phyloP scores from a whole-genome alignment of 768 basidiomycete species.

The Candolleomyces aberdarensis region DNA sequence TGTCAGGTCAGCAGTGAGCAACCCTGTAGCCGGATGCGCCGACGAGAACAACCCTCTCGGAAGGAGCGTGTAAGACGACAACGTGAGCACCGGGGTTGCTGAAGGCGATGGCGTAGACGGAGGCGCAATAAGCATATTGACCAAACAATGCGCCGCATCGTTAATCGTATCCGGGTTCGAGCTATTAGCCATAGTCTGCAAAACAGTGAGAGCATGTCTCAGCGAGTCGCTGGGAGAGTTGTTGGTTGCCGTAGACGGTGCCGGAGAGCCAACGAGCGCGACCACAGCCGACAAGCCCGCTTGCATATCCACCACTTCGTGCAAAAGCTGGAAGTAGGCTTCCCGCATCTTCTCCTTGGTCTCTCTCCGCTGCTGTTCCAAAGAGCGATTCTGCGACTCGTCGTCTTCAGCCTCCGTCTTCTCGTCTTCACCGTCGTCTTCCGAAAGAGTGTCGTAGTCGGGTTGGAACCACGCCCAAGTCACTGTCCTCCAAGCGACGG shows the following conservation, averaged over 20 bases:
- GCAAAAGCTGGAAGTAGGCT: constrained; percentile 47
- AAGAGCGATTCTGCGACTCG: not conserved
- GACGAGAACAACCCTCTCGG: constrained; percentile 52
- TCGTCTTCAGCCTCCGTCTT: constrained; percentile 2
- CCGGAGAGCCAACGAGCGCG: constrained; percentile 38
- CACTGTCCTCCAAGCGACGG: constrained; percentile 62
- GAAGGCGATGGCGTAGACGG: not conserved
- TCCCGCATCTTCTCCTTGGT: constrained; percentile 18
- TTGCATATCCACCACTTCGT: constrained; percentile 43
- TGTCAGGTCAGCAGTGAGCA: constrained; percentile 18
- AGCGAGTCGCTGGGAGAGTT: constrained; percentile 35
- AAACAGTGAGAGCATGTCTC: constrained; percentile 43
- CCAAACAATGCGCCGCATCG: constrained; percentile 35
- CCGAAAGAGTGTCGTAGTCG: constrained; percentile 10
- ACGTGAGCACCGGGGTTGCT: constrained; percentile 15
- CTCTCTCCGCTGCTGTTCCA: not conserved
- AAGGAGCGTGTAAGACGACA: constrained; percentile 35
- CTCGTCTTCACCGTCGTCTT: constrained; percentile 18
- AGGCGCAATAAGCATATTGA: constrained; percentile 9
- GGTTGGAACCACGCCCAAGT: constrained; percentile 68
- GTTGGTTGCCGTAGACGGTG: not conserved
- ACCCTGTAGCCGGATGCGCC: constrained; percentile 30
- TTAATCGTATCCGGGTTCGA: constrained; percentile 56
- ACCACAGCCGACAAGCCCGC: constrained; percentile 57
- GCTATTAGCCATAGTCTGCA: constrained; percentile 56